Percentiles rank a stretch among this genome's conserved stretches.
These are phyloP conservation scores for Trichoderma aggressivum DNA, from an alignment of 2,329 filamentous ascomycete genomes.

Conservation along the genomic window DNA sequence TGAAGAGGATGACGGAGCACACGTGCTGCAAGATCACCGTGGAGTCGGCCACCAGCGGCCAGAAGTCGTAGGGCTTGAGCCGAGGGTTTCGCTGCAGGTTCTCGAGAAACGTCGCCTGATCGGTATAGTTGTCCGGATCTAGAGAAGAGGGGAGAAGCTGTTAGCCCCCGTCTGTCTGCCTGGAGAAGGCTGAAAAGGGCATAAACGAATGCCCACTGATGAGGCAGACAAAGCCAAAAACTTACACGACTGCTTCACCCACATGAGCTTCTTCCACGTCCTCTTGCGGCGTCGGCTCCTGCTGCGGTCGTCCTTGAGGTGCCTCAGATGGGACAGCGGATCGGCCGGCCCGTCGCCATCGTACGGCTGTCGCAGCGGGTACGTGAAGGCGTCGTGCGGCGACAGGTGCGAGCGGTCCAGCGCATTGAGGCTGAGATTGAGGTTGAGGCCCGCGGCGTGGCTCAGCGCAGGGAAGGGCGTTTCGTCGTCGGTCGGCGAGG, in stretches of 20 bases:
- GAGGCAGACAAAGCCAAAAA: constrained; percentile 17
- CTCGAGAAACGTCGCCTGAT: constrained; percentile 93
- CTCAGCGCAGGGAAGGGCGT: constrained; percentile 35
- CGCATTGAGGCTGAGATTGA: no score
- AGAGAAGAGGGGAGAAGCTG: neutral
- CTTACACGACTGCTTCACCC: constrained; percentile 94
- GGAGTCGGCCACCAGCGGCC: constrained; percentile 90
- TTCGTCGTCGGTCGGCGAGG: constrained; percentile 39
- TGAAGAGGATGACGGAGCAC: constrained; percentile 89
- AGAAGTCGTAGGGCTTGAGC: constrained; percentile 94
- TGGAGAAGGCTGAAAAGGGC: neutral
- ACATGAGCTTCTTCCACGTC: constrained; percentile 92
- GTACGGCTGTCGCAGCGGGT: constrained; percentile 54
- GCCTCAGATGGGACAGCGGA: constrained; percentile 39
- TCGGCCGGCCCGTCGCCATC: constrained; percentile 36
- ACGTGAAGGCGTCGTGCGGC: constrained; percentile 79
- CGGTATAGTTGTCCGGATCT: constrained; percentile 99
- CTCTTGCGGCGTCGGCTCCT: constrained; percentile 66
- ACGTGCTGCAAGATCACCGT: constrained; percentile 97
- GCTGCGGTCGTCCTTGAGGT: constrained; percentile 54
- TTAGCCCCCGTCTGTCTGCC: neutral
- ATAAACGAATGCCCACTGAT: neutral
- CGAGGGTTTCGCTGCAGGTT: constrained; percentile 92
- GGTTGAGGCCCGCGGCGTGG: constrained; percentile 29
- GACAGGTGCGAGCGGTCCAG: constrained; percentile 67